A percentile compares a stretch with the other conserved stretches of the same genome.
Evolutionary conservation across 2,329 filamentous ascomycete species (phyloP).

Genomic region (Penicillium sp.): DNA sequence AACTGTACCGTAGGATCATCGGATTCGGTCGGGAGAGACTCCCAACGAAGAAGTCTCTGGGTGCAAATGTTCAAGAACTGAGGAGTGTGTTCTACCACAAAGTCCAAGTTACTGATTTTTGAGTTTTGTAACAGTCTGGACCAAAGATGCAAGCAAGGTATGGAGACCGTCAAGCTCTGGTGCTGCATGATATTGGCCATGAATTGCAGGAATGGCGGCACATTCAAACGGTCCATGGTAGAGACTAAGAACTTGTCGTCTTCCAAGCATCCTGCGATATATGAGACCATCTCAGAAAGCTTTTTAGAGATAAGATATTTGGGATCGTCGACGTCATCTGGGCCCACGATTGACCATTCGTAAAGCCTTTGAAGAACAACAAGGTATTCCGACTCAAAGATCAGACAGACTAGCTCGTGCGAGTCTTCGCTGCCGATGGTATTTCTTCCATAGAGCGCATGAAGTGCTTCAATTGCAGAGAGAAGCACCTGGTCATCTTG

Average conservation of each 20-base stretch:
- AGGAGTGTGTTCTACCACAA: slow-evolving; percentile 66
- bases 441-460: slow-evolving; percentile 73
- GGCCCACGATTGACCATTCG: slow-evolving; percentile 75
- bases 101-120: slow-evolving; percentile 58
- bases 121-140: slow-evolving; percentile 74
- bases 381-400: slow-evolving; percentile 72
- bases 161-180: slow-evolving; percentile 87
- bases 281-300: slow-evolving; percentile 88
- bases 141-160: slow-evolving; percentile 88
- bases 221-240: slow-evolving; percentile 56
- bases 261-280: slow-evolving; percentile 79
- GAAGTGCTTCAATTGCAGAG: slow-evolving; percentile 78
- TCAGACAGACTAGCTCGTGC: slow-evolving; percentile 70
- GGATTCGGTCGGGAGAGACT: slow-evolving; percentile 77
- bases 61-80: slow-evolving; percentile 80
- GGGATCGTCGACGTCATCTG: slow-evolving; percentile 82
- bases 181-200: slow-evolving; percentile 77
- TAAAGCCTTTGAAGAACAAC: slow-evolving; percentile 71
- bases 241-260: slow-evolving; percentile 70
- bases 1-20: slow-evolving; percentile 78
- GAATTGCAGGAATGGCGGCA: slow-evolving; percentile 74
- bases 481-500: slow-evolving; percentile 72
- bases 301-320: slow-evolving; percentile 93
- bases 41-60: slow-evolving; percentile 80
- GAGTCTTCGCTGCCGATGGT: slow-evolving; percentile 78